Evolutionary conservation across 192 early-diverging fungal species (phyloP).

Genomic region (Coemansia pectinata): DNA sequence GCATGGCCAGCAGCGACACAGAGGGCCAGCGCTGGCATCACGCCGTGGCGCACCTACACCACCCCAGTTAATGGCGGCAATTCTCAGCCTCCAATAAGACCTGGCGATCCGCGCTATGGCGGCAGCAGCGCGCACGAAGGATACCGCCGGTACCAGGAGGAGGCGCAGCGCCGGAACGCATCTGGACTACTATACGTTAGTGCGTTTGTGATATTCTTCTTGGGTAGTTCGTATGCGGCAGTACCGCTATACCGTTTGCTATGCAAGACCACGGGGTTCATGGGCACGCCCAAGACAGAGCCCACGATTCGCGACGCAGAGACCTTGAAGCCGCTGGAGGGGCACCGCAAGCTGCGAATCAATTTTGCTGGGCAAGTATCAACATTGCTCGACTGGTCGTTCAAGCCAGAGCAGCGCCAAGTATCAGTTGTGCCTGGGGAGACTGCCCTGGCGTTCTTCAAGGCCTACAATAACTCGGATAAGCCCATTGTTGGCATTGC

Average conservation of each 20-base stretch:
- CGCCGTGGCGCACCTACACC: not conserved
- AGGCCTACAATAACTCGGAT: constrained; percentile 81
- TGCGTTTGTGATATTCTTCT: constrained; percentile 77
- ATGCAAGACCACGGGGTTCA: constrained; percentile 89
- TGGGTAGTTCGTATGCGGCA: constrained; percentile 89
- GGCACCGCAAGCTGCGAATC: constrained; percentile 65
- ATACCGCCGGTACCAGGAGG: constrained; percentile 29
- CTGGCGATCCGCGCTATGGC: not conserved
- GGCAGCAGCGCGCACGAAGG: constrained; percentile 24
- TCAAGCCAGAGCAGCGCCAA: constrained; percentile 84
- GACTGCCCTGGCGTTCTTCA: constrained; percentile 95
- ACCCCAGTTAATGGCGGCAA: not conserved
- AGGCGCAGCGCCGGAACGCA: constrained; percentile 36
- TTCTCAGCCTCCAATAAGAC: not conserved
- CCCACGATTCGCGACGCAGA: constrained; percentile 59
- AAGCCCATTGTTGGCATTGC: constrained; percentile 93
- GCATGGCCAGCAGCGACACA: not conserved
- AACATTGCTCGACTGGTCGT: constrained; percentile 83
- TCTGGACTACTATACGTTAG: constrained; percentile 72
- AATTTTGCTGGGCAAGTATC: constrained; percentile 75
- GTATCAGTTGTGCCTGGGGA: constrained; percentile 93
- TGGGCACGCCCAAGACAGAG: constrained; percentile 86
- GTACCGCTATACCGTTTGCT: constrained; percentile 95
- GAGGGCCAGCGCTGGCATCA: not conserved
- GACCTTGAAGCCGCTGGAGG: constrained; percentile 63